These are phyloP conservation scores for Eragrostis tef DNA, from an alignment of 202 grass and related monocot species.

Conservation along the genomic window DNA sequence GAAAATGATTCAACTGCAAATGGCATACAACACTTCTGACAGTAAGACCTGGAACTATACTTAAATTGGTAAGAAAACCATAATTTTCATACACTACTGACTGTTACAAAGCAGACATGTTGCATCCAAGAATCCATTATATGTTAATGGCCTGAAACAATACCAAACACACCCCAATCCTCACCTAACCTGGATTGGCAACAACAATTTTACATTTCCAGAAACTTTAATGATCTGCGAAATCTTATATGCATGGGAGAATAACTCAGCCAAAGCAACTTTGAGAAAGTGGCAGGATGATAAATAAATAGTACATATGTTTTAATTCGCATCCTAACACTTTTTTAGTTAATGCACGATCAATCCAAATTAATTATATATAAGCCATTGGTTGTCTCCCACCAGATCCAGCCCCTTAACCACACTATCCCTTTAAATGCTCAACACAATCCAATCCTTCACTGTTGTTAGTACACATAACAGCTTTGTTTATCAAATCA, in stretches of 20 bases:
- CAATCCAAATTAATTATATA: background rate
- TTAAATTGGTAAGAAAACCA: slow-evolving; percentile 6
- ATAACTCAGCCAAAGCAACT: slow-evolving; percentile 18
- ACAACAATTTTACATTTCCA: background rate
- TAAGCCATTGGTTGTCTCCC: slow-evolving; percentile 19
- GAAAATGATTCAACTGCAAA: slow-evolving; percentile 10
- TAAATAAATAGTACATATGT: slow-evolving; percentile 7
- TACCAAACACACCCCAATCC: slow-evolving; percentile 12
- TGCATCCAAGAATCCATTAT: background rate
- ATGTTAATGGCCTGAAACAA: background rate
- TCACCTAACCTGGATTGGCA: slow-evolving; percentile 11
- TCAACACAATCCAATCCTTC: slow-evolving; percentile 9
- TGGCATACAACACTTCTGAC: slow-evolving; percentile 31
- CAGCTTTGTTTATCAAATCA: slow-evolving; percentile 2
- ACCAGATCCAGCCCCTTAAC: slow-evolving; percentile 2
- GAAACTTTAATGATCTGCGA: background rate
- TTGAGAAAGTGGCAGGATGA: background rate
- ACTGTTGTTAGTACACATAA: background rate
- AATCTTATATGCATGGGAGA: slow-evolving; percentile 7
- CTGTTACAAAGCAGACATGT: background rate
- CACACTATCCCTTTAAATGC: background rate
- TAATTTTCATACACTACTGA: slow-evolving; percentile 6
- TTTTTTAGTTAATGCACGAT: background rate
- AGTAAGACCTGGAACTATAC: slow-evolving; percentile 13
- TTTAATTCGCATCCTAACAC: slow-evolving; percentile 14